These are phyloP conservation scores for Aureobasidium lini DNA, from an alignment of 2,329 filamentous ascomycete species.

Conservation along the genomic window DNA sequence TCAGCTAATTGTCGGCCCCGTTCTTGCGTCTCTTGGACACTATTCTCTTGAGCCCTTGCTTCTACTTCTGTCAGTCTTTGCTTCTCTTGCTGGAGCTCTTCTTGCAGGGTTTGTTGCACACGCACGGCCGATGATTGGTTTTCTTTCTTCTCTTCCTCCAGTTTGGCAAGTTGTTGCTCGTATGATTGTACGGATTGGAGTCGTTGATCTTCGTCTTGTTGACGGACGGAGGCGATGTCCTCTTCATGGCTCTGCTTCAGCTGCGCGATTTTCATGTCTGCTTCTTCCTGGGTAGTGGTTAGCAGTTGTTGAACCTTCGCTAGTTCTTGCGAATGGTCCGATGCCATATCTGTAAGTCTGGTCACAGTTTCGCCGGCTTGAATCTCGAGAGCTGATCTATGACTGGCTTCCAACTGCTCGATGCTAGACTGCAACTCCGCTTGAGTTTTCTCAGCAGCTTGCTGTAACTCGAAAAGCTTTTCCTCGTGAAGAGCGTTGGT, in stretches of 20 bases:
- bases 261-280: slow-evolving; percentile 11
- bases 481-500: not conserved
- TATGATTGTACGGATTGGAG: not conserved
- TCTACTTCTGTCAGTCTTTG: slow-evolving; percentile 13
- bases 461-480: not conserved
- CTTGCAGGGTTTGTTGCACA: slow-evolving; percentile 11
- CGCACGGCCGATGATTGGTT: slow-evolving; percentile 8
- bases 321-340: slow-evolving; percentile 4
- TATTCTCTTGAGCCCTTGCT: slow-evolving; percentile 8
- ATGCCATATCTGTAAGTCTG: not conserved
- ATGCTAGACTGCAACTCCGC: not conserved
- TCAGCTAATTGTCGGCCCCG: not conserved
- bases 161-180: slow-evolving; percentile 1
- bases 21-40: not conserved
- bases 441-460: not conserved
- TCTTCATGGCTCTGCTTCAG: slow-evolving; percentile 9
- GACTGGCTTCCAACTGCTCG: not conserved
- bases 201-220: not conserved
- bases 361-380: not conserved
- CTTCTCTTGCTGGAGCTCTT: slow-evolving; percentile 9
- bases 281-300: slow-evolving; percentile 10
- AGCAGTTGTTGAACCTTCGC: slow-evolving; percentile 6
- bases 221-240: slow-evolving; percentile 6
- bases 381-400: not conserved
- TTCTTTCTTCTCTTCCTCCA: slow-evolving; percentile 1